phyloP scores from a whole-genome alignment of 129 eudicot species.

The Flaveria brownii region DNA sequence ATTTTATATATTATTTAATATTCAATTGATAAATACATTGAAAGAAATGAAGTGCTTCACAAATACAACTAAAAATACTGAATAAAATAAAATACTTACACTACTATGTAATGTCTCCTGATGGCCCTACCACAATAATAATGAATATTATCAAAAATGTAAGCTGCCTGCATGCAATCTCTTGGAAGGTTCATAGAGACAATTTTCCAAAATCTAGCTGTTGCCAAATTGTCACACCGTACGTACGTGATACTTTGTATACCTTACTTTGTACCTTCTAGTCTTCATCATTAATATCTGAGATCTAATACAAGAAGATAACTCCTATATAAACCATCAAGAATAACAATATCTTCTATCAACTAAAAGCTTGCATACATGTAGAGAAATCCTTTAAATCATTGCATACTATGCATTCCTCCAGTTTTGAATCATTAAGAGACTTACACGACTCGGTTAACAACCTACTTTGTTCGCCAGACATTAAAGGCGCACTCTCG shows the following conservation, averaged over 20 bases:
- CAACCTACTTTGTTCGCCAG: constrained; percentile 60
- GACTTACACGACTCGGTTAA: constrained; percentile 78
- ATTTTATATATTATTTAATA: not conserved
- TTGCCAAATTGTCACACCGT: constrained; percentile 34
- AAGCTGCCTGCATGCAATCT: constrained; percentile 23
- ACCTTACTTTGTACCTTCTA: constrained; percentile 28
- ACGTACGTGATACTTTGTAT: constrained; percentile 28
- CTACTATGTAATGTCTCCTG: not conserved
- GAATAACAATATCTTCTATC: not conserved
- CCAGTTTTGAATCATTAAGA: constrained; percentile 50
- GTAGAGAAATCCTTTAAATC: not conserved
- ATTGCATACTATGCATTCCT: constrained; percentile 32
- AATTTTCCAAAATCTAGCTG: constrained; percentile 34
- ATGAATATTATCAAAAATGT: constrained; percentile 22
- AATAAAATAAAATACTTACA: not conserved
- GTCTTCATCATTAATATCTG: constrained; percentile 42
- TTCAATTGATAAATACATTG: not conserved
- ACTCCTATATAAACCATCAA: constrained; percentile 20
- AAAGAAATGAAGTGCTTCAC: not conserved
- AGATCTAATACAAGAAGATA: constrained; percentile 38
- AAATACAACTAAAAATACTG: not conserved
- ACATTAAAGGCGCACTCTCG: constrained; percentile 41
- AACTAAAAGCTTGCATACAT: not conserved
- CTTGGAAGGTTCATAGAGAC: constrained; percentile 39
- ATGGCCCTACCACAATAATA: constrained; percentile 2